Conservation (phyloP, 441 rosid genomes). For the Pelargonium cotyledonis region DNA sequence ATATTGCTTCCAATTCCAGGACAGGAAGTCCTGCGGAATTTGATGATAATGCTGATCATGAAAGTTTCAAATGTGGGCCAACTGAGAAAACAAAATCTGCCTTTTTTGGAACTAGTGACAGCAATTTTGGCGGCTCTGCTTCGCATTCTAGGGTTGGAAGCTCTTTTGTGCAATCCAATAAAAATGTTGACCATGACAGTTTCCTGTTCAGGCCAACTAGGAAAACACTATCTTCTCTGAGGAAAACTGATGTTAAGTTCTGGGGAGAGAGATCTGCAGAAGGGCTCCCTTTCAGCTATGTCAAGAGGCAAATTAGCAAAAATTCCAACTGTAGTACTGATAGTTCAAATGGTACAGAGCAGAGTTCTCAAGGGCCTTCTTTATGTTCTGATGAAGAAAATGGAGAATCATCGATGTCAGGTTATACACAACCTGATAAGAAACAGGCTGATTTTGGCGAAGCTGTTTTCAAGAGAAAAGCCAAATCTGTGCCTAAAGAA, state of each 20-base stretch:
- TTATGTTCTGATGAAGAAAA: too few species aligned
- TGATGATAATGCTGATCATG: neutral
- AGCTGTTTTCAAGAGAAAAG: too few species aligned
- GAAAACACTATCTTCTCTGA: neutral
- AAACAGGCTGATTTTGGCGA: too few species aligned
- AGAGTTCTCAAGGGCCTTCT: too few species aligned
- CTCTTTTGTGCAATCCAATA: slow-evolving; percentile 14
- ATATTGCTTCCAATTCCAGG: slow-evolving; percentile 3
- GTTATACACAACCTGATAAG: too few species aligned
- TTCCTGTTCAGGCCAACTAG: slow-evolving; percentile 6
- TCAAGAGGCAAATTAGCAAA: neutral
- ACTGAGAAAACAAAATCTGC: neutral
- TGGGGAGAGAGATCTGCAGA: too few species aligned
- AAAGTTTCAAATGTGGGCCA: neutral
- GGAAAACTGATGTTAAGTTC: too few species aligned
- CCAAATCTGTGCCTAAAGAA: too few species aligned
- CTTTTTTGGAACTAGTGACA: too few species aligned
- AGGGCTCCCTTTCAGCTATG: too few species aligned
- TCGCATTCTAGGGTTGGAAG: slow-evolving; percentile 5
- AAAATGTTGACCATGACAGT: slow-evolving; percentile 13
- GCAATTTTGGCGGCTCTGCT: too few species aligned
- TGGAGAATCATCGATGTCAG: too few species aligned
- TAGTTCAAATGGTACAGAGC: slow-evolving; percentile 9
- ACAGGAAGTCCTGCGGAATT: neutral
- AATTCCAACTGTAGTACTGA: slow-evolving; percentile 2